A percentile compares a stretch with the other conserved stretches of the same genome.
Evolutionary conservation across 2,329 filamentous ascomycete species (phyloP).

Genomic region (Ophiocordyceps australis): DNA sequence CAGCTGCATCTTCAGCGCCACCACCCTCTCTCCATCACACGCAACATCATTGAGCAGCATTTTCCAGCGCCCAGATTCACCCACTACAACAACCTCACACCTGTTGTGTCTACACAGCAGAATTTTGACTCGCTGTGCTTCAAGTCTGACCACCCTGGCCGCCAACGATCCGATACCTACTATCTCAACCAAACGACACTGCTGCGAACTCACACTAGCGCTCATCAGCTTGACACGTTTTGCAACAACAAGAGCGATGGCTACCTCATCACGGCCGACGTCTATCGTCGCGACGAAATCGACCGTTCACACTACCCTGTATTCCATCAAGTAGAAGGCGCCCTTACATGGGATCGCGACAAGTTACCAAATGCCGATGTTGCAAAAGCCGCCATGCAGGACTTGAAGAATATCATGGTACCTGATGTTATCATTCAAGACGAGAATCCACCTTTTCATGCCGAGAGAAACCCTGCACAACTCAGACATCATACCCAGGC

Average conservation of each 20-base stretch:
- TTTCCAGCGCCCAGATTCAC: slow-evolving; percentile 59
- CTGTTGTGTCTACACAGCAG: slow-evolving; percentile 66
- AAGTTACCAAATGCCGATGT: slow-evolving; percentile 39
- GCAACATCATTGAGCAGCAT: slow-evolving; percentile 77
- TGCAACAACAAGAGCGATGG: slow-evolving; percentile 53
- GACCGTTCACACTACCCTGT: slow-evolving; percentile 91
- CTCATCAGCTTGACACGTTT: slow-evolving; percentile 77
- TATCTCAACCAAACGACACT: slow-evolving; percentile 78
- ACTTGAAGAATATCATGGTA: slow-evolving; percentile 52
- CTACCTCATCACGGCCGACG: slow-evolving; percentile 84
- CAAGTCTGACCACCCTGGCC: slow-evolving; percentile 69
- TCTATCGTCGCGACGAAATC: slow-evolving; percentile 88
- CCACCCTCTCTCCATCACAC: slow-evolving; percentile 80
- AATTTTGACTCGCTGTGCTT: slow-evolving; percentile 98
- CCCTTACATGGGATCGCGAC: slow-evolving; percentile 67
- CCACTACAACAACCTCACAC: slow-evolving; percentile 62
- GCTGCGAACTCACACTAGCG: slow-evolving; percentile 83
- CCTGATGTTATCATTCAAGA: slow-evolving; percentile 70
- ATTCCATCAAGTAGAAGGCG: slow-evolving; percentile 98
- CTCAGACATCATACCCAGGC: slow-evolving; percentile 46
- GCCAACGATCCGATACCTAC: slow-evolving; percentile 81
- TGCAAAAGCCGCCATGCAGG: slow-evolving; percentile 46
- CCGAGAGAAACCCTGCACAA: slow-evolving; percentile 72
- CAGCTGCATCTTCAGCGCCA: slow-evolving; percentile 79
- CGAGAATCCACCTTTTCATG: slow-evolving; percentile 59